Conservation (phyloP, 2,329 filamentous ascomycete species). For the Alternaria sp. region DNA sequence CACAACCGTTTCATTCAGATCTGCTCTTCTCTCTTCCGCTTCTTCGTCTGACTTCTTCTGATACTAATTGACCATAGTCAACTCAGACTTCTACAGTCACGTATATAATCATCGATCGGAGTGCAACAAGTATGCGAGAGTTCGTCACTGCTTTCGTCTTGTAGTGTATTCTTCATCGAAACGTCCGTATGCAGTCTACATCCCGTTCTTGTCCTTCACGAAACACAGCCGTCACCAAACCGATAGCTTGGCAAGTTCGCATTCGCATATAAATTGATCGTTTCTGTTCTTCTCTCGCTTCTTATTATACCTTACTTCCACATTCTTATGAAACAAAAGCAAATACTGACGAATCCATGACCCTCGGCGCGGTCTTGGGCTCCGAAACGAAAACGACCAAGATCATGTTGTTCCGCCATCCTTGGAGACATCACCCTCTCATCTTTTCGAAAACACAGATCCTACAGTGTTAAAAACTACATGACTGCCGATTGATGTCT, state of each 20-base stretch:
- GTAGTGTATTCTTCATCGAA: too few relatives aligned
- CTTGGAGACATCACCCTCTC: not conserved
- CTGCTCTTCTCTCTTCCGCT: not conserved
- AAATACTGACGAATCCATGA: too few relatives aligned
- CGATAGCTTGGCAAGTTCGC: rapidly evolving
- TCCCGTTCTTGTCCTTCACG: rapidly evolving
- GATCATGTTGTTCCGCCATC: not conserved
- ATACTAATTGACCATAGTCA: too few relatives aligned
- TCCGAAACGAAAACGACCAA: too few relatives aligned
- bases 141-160: too few relatives aligned
- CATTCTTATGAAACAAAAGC: too few relatives aligned
- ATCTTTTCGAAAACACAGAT: not conserved
- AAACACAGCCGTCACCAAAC: not conserved
- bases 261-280: not conserved
- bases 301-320: not conserved
- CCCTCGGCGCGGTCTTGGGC: too few relatives aligned
- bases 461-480: not conserved
- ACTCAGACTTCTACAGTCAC: too few relatives aligned
- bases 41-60: not conserved
- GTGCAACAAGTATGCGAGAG: too few relatives aligned
- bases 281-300: not conserved
- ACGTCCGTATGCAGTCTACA: not conserved
- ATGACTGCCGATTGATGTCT: too few relatives aligned
- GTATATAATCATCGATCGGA: too few relatives aligned
- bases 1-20: not conserved